These are phyloP conservation scores for Collybia sp. DNA, from an alignment of 768 basidiomycete genomes.

Conservation along the genomic window DNA sequence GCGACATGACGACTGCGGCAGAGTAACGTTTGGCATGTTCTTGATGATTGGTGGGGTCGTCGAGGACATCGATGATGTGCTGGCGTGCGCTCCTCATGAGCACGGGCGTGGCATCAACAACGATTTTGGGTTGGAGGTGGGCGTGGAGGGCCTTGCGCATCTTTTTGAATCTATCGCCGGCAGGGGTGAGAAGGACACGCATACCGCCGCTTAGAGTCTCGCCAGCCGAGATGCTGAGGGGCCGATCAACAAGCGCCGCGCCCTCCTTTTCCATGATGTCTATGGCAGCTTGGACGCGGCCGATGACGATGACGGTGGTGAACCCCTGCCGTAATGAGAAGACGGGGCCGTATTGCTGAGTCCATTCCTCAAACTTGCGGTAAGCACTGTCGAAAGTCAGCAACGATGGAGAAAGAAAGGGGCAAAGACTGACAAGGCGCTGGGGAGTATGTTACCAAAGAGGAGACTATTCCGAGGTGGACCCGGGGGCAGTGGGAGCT, in stretches of 20 bases:
- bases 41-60: constrained; percentile 41
- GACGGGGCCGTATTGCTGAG: constrained; percentile 56
- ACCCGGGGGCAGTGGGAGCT: constrained; percentile 35
- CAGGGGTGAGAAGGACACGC: constrained; percentile 49
- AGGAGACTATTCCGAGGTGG: constrained; percentile 33
- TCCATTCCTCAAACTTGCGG: constrained; percentile 54
- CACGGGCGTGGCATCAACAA: constrained; percentile 42
- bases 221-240: constrained; percentile 50
- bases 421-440: constrained; percentile 28
- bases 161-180: constrained; percentile 56
- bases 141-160: constrained; percentile 60
- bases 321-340: constrained; percentile 52
- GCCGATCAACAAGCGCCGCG: constrained; percentile 50
- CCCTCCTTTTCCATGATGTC: constrained; percentile 69
- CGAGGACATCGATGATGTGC: constrained; percentile 39
- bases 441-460: constrained; percentile 35
- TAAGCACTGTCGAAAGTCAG: constrained; percentile 28
- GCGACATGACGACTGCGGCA: constrained; percentile 43
- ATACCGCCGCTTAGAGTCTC: constrained; percentile 57
- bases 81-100: constrained; percentile 40
- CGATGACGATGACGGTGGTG: constrained; percentile 39
- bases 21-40: constrained; percentile 52
- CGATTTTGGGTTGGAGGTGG: constrained; percentile 50
- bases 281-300: constrained; percentile 49
- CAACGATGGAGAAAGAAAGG: not conserved